Conservation (phyloP, 2,329 filamentous ascomycete genomes). For the Annulohypoxylon truncatum region DNA sequence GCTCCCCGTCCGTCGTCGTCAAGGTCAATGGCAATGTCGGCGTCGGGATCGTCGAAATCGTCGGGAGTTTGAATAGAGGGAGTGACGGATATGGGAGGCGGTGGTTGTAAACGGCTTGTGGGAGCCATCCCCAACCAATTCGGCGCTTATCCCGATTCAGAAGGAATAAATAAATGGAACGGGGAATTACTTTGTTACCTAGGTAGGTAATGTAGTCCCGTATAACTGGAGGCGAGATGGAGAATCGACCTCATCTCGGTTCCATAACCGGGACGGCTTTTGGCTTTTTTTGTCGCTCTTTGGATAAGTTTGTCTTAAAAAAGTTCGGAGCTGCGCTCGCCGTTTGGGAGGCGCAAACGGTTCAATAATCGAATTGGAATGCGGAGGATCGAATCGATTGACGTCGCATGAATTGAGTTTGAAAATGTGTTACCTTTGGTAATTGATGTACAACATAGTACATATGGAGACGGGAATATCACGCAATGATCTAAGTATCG, state of each 20-base stretch:
- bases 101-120: constrained; percentile 32
- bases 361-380: constrained; percentile 18
- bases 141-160: constrained; percentile 47
- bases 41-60: constrained; percentile 28
- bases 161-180: constrained; percentile 35
- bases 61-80: constrained; percentile 47
- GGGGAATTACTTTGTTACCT: constrained; percentile 27
- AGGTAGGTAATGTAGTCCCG: constrained; percentile 21
- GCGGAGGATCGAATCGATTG: constrained; percentile 26
- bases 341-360: constrained; percentile 24
- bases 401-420: constrained; percentile 38
- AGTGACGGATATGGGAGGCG: constrained; percentile 48
- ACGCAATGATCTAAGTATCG: background rate
- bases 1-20: constrained; percentile 24
- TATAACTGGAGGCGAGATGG: constrained; percentile 30
- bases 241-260: constrained; percentile 42
- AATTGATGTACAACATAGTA: constrained; percentile 1
- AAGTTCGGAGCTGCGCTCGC: constrained; percentile 7
- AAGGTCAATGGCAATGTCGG: constrained; percentile 1
- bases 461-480: background rate
- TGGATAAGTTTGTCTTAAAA: constrained; percentile 23
- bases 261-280: constrained; percentile 26
- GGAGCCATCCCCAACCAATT: constrained; percentile 44
- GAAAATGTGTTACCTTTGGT: background rate
- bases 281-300: constrained; percentile 5